These are phyloP conservation scores for Silene uniflora DNA, from an alignment of 148 eudicot genomes.

Conservation along the genomic window DNA sequence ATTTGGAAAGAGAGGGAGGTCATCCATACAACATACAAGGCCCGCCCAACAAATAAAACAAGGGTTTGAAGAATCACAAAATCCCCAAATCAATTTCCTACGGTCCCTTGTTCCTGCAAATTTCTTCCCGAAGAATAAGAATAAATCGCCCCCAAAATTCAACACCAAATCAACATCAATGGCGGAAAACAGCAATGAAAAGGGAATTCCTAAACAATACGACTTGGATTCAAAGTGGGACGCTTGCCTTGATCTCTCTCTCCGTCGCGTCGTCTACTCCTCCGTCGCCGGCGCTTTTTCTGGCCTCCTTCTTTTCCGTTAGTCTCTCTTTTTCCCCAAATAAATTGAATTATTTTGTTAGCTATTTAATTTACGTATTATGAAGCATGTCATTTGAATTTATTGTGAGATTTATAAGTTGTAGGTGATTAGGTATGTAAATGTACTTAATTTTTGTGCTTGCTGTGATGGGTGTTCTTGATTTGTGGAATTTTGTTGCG, in stretches of 20 bases:
- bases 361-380: background rate
- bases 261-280: slow-evolving; percentile 70
- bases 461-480: background rate
- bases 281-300: slow-evolving; percentile 66
- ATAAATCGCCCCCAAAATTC: background rate
- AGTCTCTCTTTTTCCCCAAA: slow-evolving; percentile 12
- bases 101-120: too few relatives aligned
- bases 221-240: slow-evolving; percentile 83
- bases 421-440: too few relatives aligned
- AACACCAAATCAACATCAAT: slow-evolving; percentile 22
- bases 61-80: too few relatives aligned
- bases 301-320: slow-evolving; percentile 84
- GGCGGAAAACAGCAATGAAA: slow-evolving; percentile 46
- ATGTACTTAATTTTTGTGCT: too few relatives aligned
- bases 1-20: too few relatives aligned
- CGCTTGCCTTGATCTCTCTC: slow-evolving; percentile 73
- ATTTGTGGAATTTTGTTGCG: background rate
- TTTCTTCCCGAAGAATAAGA: background rate
- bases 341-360: background rate
- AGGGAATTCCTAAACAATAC: slow-evolving; percentile 33
- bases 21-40: too few relatives aligned
- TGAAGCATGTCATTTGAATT: background rate
- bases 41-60: too few relatives aligned
- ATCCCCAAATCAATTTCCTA: too few relatives aligned
- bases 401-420: background rate